Evolutionary conservation across 768 basidiomycete species (phyloP).

Genomic region (Inosperma sp.): DNA sequence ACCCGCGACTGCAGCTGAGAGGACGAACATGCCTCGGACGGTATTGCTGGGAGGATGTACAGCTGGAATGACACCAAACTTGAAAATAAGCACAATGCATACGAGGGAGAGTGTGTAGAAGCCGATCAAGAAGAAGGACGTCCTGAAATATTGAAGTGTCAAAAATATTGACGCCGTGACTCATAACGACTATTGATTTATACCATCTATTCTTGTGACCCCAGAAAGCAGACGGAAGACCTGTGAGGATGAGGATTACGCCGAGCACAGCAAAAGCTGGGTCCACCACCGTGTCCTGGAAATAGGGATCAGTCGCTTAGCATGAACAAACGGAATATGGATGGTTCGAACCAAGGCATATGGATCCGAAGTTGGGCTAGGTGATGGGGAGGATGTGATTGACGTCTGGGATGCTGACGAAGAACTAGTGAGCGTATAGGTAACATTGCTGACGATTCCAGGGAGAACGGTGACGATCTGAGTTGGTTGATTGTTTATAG

Average conservation of each 20-base stretch:
- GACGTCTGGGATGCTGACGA: conserved; percentile 39
- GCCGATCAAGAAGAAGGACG: conserved; percentile 89
- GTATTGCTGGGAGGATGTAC: conserved; percentile 75
- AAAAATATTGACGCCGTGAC: conserved; percentile 14
- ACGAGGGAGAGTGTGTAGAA: conserved; percentile 86
- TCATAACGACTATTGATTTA: conserved; percentile 23
- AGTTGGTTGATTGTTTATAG: conserved; percentile 45
- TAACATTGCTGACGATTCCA: conserved; percentile 55
- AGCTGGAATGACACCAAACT: conserved; percentile 81
- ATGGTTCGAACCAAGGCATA: conserved; percentile 36
- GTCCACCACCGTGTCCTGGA: conserved; percentile 63
- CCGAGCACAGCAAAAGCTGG: conserved; percentile 90
- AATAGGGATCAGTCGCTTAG: conserved; percentile 29
- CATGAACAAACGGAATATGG: neutral
- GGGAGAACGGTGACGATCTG: conserved; percentile 53
- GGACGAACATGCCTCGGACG: conserved; percentile 85
- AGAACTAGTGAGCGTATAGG: conserved; percentile 49
- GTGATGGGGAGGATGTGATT: conserved; percentile 37
- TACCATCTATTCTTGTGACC: conserved; percentile 97
- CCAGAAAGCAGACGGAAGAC: conserved; percentile 83
- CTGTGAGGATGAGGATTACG: conserved; percentile 82
- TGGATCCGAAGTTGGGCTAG: conserved; percentile 42
- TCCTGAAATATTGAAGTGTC: conserved; percentile 44
- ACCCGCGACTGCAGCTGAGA: conserved; percentile 75
- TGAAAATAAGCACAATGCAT: conserved; percentile 82